Percentiles rank a stretch among this genome's conserved stretches.
phyloP scores from a whole-genome alignment of 352 stramenopile genomes.

The Halophytophthora batemanensis region DNA sequence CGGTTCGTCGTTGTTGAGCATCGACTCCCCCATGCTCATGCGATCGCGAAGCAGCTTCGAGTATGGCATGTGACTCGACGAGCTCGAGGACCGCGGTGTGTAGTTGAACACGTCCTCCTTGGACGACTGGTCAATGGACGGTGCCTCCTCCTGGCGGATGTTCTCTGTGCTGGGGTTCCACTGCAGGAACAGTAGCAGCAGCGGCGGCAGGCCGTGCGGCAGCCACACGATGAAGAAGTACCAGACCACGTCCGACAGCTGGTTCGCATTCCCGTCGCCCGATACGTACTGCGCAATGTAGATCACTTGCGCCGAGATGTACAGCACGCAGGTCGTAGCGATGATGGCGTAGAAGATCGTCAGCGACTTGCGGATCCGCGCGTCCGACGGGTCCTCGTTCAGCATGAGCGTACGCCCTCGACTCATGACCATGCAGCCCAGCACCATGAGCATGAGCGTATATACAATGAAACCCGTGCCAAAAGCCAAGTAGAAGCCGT shows the following conservation, averaged over 20 bases:
- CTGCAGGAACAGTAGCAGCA: slow-evolving; percentile 81
- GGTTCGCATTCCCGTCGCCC: slow-evolving; percentile 42
- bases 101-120: slow-evolving; percentile 87
- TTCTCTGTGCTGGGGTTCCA: slow-evolving; percentile 83
- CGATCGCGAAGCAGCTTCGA: slow-evolving; percentile 68
- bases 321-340: slow-evolving; percentile 81
- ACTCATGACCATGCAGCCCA: slow-evolving; percentile 87
- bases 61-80: slow-evolving; percentile 81
- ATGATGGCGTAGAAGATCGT: slow-evolving; percentile 90
- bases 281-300: slow-evolving; percentile 86
- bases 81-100: slow-evolving; percentile 69
- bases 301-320: slow-evolving; percentile 85
- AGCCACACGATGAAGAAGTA: slow-evolving; percentile 89
- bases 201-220: slow-evolving; percentile 64
- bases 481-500: slow-evolving; percentile 78
- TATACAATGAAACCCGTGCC: slow-evolving; percentile 79
- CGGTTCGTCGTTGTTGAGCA: slow-evolving; percentile 77
- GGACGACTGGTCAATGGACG: slow-evolving; percentile 60
- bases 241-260: slow-evolving; percentile 80
- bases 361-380: slow-evolving; percentile 77
- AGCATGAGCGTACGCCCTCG: slow-evolving; percentile 81
- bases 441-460: slow-evolving; percentile 80
- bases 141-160: slow-evolving; percentile 51
- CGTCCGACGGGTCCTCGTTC: slow-evolving; percentile 80
- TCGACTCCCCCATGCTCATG: slow-evolving; percentile 71